Evolutionary conservation across 2,329 filamentous ascomycete genomes (phyloP).

Genomic region (Tolypocladium ovalisporum): DNA sequence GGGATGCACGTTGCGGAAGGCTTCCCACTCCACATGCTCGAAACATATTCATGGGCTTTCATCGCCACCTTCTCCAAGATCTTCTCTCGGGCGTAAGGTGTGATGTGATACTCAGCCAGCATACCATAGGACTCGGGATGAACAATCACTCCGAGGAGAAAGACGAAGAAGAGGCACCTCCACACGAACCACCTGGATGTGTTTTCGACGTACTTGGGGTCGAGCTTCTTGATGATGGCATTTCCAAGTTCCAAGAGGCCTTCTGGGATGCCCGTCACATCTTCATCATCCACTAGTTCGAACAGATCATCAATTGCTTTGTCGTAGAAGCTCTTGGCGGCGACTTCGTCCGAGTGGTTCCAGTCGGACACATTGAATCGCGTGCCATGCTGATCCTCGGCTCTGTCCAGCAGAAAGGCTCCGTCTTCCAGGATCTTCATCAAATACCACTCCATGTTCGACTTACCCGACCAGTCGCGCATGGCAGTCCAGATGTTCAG

Average conservation of each 20-base stretch:
- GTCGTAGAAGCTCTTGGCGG: constrained; percentile 81
- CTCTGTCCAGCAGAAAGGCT: constrained; percentile 77
- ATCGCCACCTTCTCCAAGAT: constrained; percentile 70
- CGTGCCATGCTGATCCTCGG: constrained; percentile 66
- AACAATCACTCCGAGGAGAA: constrained; percentile 71
- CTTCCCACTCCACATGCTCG: constrained; percentile 64
- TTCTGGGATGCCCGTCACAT: constrained; percentile 74
- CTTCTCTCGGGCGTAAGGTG: constrained; percentile 78
- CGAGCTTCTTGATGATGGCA: constrained; percentile 69
- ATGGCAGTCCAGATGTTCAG: constrained; percentile 81
- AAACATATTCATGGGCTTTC: constrained; percentile 67
- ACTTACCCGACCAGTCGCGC: constrained; percentile 80
- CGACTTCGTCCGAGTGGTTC: constrained; percentile 68
- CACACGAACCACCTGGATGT: constrained; percentile 78
- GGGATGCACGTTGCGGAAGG: constrained; percentile 40
- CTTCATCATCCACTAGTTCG: constrained; percentile 74
- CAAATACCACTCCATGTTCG: constrained; percentile 85
- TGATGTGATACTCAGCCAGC: constrained; percentile 86
- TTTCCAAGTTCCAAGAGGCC: constrained; percentile 76
- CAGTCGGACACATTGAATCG: constrained; percentile 62
- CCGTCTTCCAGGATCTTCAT: constrained; percentile 93
- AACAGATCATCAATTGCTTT: constrained; percentile 72
- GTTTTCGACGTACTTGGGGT: constrained; percentile 58
- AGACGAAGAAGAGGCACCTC: constrained; percentile 86
- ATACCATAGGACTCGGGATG: constrained; percentile 74